Evolutionary conservation across 1,284 basidiomycete genomes (phyloP).

Genomic region (Ustilago lituana): DNA sequence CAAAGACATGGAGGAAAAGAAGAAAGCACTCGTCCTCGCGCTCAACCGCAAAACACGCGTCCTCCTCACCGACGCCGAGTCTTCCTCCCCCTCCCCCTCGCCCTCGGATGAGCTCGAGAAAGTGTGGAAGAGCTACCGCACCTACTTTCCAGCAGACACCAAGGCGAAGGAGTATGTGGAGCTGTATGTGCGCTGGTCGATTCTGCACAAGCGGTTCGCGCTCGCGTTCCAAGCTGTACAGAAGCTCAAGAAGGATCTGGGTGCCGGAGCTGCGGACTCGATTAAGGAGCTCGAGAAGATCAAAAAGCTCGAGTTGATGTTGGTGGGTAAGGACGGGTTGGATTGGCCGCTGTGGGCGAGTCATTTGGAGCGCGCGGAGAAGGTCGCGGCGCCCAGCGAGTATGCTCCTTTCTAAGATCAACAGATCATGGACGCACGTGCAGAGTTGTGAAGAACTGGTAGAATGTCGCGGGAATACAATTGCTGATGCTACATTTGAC

Average conservation of each 20-base stretch:
- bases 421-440: too few species aligned
- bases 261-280: conserved; percentile 45
- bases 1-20: conserved; percentile 60
- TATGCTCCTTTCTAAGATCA: conserved; percentile 37
- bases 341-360: conserved; percentile 51
- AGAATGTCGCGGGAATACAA: too few species aligned
- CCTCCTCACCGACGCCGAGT: conserved; percentile 39
- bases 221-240: conserved; percentile 54
- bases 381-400: conserved; percentile 15
- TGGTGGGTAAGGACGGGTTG: conserved; percentile 40
- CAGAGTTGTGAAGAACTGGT: too few species aligned
- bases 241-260: conserved; percentile 62
- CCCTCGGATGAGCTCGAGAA: conserved; percentile 25
- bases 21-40: conserved; percentile 60
- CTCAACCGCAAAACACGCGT: conserved; percentile 59
- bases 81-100: neutral
- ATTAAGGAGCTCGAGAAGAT: conserved; percentile 56
- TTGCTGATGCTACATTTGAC: too few species aligned
- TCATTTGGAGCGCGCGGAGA: conserved; percentile 31
- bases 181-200: conserved; percentile 58
- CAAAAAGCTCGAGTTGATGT: conserved; percentile 43
- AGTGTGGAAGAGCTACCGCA: conserved; percentile 48
- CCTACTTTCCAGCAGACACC: conserved; percentile 47
- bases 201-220: conserved; percentile 54
- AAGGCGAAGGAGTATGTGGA: conserved; percentile 53